Percentiles rank a stretch among this genome's conserved stretches.
Evolutionary conservation across 352 stramenopile genomes (phyloP).

Genomic region (Pythium folliculosum): DNA sequence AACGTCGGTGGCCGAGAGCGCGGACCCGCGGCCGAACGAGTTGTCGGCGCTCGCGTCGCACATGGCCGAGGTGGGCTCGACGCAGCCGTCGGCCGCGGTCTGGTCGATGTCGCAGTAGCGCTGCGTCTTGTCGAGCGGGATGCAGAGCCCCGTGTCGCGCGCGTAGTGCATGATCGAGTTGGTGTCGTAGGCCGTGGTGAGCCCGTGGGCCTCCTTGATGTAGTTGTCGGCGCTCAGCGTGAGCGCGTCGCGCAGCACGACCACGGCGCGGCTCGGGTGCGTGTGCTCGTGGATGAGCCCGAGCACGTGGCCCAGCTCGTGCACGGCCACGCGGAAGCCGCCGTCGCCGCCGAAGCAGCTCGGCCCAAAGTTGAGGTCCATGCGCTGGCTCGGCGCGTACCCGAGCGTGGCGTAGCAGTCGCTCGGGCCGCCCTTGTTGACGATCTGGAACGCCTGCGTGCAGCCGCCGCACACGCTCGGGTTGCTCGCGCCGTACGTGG

Average conservation of each 20-base stretch:
- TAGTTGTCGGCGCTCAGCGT: constrained; percentile 58
- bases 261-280: constrained; percentile 44
- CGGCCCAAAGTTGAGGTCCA: constrained; percentile 48
- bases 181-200: constrained; percentile 37
- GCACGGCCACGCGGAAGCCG: constrained; percentile 39
- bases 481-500: constrained; percentile 28
- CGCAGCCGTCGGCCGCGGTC: constrained; percentile 30
- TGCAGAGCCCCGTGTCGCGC: constrained; percentile 41
- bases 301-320: constrained; percentile 49
- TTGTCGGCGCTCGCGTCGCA: constrained; percentile 30
- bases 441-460: constrained; percentile 40
- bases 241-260: constrained; percentile 42
- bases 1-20: constrained; percentile 22
- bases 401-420: constrained; percentile 49
- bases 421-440: constrained; percentile 27
- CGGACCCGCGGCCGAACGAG: constrained; percentile 20
- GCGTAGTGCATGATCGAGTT: constrained; percentile 53
- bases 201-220: constrained; percentile 34
- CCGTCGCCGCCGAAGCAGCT: constrained; percentile 47
- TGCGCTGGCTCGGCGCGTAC: constrained; percentile 38
- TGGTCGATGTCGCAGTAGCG: constrained; percentile 45
- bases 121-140: constrained; percentile 33
- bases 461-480: constrained; percentile 41
- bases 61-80: constrained; percentile 21
- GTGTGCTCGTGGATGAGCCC: constrained; percentile 53